Conservation (phyloP, 805 yeast genomes). For the Ogataea chonburiensis region DNA sequence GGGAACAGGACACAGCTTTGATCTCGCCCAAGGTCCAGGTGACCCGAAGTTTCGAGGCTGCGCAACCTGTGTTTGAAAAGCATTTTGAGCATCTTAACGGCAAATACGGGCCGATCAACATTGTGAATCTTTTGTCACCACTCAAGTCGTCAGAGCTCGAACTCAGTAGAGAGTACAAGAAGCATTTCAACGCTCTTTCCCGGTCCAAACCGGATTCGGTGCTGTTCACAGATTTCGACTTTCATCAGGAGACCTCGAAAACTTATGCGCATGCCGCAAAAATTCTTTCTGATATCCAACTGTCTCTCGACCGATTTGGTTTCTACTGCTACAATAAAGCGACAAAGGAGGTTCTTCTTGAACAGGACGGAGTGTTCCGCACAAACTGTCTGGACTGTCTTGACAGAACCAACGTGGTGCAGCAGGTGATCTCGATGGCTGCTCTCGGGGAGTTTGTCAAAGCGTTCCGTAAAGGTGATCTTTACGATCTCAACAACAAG, state of each 20-base stretch:
- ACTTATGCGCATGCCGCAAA: conserved; percentile 81
- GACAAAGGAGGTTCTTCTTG: conserved; percentile 53
- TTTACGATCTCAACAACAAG: conserved; percentile 57
- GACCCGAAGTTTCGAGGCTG: conserved; percentile 87
- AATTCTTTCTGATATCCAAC: conserved; percentile 60
- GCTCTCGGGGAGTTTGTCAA: conserved; percentile 59
- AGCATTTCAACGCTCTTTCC: conserved; percentile 50
- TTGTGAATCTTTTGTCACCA: conserved; percentile 75
- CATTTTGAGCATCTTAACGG: conserved; percentile 72
- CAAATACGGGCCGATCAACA: conserved; percentile 84
- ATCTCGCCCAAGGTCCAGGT: conserved; percentile 88
- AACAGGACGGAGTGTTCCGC: conserved; percentile 89
- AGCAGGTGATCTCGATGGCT: conserved; percentile 74
- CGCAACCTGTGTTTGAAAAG: conserved; percentile 82
- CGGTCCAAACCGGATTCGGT: conserved; percentile 39
- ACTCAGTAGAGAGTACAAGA: conserved; percentile 62
- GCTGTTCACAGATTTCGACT: conserved; percentile 81
- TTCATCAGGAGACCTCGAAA: conserved; percentile 88
- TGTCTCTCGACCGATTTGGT: conserved; percentile 74
- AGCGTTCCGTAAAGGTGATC: conserved; percentile 31
- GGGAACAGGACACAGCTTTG: conserved; percentile 95
- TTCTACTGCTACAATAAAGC: conserved; percentile 72
- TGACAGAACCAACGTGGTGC: conserved; percentile 89
- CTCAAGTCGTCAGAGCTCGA: conserved; percentile 77
- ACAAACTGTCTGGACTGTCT: conserved; percentile 94